Evolutionary conservation across 2,329 filamentous ascomycete species (phyloP).

Genomic region (Mycogone perniciosa): DNA sequence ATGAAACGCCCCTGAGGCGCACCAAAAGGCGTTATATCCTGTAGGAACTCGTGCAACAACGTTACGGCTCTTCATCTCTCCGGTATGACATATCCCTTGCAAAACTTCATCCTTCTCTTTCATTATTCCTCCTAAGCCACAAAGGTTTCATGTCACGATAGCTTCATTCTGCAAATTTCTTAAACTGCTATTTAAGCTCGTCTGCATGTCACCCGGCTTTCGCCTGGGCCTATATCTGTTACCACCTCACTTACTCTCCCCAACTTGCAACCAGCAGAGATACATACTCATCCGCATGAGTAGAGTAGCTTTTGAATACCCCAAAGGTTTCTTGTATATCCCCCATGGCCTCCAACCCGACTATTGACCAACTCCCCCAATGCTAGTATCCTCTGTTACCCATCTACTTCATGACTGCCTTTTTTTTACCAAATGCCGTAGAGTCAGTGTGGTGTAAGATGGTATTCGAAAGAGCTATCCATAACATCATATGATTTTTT

Average conservation of each 20-base stretch:
- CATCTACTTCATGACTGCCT: conserved; percentile 8
- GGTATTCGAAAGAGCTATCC: conserved; percentile 12
- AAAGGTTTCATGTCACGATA: too few species aligned
- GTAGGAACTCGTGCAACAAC: neutral
- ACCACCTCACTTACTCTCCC: neutral
- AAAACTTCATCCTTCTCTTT: too few species aligned
- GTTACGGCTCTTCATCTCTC: neutral
- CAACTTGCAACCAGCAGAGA: neutral
- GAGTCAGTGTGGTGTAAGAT: conserved; percentile 8
- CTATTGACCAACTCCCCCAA: neutral
- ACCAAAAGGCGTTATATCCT: too few species aligned
- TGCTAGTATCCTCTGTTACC: conserved; percentile 1
- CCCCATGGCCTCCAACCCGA: neutral
- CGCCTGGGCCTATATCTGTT: neutral
- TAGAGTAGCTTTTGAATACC: conserved; percentile 4
- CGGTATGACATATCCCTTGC: too few species aligned
- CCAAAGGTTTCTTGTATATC: neutral
- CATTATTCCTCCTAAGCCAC: too few species aligned
- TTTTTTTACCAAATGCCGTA: conserved; percentile 1
- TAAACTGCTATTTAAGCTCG: conserved; percentile 6
- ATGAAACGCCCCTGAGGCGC: conserved; percentile 3
- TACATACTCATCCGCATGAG: conserved; percentile 2
- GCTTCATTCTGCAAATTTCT: neutral
- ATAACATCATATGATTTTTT: conserved; percentile 6
- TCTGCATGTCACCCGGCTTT: conserved; percentile 1